Base-by-base conservation (phyloP, 768 basidiomycete species). In the Amanita jacksonii region DNA sequence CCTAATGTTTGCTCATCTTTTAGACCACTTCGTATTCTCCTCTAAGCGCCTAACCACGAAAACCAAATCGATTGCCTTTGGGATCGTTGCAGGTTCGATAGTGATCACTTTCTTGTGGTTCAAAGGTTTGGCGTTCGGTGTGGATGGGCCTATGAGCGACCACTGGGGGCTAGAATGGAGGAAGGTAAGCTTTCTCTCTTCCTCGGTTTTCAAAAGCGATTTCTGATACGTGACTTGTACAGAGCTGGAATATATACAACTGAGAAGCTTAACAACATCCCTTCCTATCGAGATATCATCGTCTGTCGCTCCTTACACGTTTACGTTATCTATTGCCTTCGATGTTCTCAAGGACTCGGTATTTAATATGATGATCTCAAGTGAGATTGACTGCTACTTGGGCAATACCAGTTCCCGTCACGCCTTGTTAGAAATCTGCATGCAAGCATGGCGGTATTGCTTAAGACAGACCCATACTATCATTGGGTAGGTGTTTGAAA, bases 41-140 rank as follows among this genome's bases (percentile, higher is more conserved):
- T 79, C 88, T 10, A 69, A 72, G 25, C 71, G 77, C 8, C 67
- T 84, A 47, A 72, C 74, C 8, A 64, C 67, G 10, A 68, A 66
- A 35, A 83, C 80, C 18, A 96, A 94, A 57, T 58, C 63, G 31
- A 79, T 87, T 41, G 66, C 70, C 36, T 98, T 97, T 58, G 76
- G 74, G 2, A 51, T 84, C 15, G 64, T 74, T 38, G 71, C 77
- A 0, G 67, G 68, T 19, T 46, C 66, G 16, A 75, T 97, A 51
- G 55, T 94, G 5, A 69, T 67, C n/a, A 76, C 74, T 43, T 99
- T 96, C 70, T 94, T 86, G 88, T 94, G 89, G 91, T 98, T 96
- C 68, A 84, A 72, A 51, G 82, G 77, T 16, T 62, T 94, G 23
- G 87, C 91, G 2, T 91, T 88, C 62, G 94, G 96, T 1, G 85